Base-by-base conservation (phyloP, 1,284 basidiomycete species). In the Tilletia indica region DNA sequence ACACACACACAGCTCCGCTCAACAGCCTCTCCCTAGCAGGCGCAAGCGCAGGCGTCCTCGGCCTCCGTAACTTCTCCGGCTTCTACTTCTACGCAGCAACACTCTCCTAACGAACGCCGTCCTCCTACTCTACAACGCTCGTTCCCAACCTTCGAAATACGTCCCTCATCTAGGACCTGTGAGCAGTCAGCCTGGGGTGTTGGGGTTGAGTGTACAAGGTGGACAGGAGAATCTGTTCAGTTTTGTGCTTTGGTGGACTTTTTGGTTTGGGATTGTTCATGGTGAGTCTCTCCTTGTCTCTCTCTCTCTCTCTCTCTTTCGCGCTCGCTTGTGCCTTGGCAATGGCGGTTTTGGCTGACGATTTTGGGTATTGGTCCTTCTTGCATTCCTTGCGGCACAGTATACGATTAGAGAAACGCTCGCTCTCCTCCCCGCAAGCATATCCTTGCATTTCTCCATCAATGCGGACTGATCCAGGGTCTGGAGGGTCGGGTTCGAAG, bases 231-330 rank as follows among this genome's bases (percentile, higher is more conserved):
- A 82, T 45, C 71, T 77, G 12, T 79, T 83, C 45, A 78, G 79
- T 54, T 83, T 73, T 36, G 76, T 83, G 45, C 70, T 83, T 1
- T 83, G 82, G 82, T 83, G 82, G 82, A 83, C 82, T 0, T 80
- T 83, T 67, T 83, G 80, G 81, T 77, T 73, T 54, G 82, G 76
- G 4, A 76, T 83, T 36, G 78, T 83, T 2, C 81, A 83, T 72
- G 82, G 81, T 83, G 72, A 71, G 81, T 78, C n/a, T n/a, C n/a
- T n/a, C n/a, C n/a, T n/a, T n/a, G n/a, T n/a, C n/a, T n/a, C n/a
- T n/a, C n/a, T n/a, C n/a, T n/a, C n/a, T n/a, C n/a, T n/a, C n/a
- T n/a, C n/a, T n/a, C n/a, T n/a, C n/a, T n/a, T n/a, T n/a, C n/a
- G n/a, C n/a, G n/a, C n/a, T n/a, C n/a, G n/a, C n/a, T n/a, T n/a